Conservation (phyloP, 345 rosid species). For the Geranium rotundifolium region DNA sequence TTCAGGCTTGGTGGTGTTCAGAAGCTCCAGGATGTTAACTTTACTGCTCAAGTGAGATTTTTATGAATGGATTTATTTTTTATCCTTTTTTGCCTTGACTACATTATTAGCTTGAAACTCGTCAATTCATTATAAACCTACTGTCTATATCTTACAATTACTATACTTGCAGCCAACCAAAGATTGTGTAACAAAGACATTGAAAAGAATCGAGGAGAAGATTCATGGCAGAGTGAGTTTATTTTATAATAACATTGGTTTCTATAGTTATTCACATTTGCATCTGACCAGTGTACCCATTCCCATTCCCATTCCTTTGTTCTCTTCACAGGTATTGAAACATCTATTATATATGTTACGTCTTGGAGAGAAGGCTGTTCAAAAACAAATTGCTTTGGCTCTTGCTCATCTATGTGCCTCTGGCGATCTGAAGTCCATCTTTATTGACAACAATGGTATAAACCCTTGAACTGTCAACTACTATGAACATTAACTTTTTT, state of each 20-base stretch:
- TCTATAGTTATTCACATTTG: too few species aligned
- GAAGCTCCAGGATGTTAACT: constrained; percentile 58
- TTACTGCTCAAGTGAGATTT: constrained; percentile 39
- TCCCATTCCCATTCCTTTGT: too few species aligned
- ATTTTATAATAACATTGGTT: too few species aligned
- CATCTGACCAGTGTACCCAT: constrained; percentile 2
- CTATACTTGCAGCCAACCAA: constrained; percentile 69
- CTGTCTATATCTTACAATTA: too few species aligned
- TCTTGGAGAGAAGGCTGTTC: constrained; percentile 68
- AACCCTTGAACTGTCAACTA: constrained; percentile 1
- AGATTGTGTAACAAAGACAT: constrained; percentile 92
- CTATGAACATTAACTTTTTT: neutral
- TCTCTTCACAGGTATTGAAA: constrained; percentile 48
- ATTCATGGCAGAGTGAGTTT: constrained; percentile 83
- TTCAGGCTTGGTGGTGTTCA: constrained; percentile 44
- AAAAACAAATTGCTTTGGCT: constrained; percentile 79
- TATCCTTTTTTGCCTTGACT: neutral
- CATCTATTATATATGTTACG: constrained; percentile 84
- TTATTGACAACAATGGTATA: constrained; percentile 73
- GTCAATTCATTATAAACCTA: neutral
- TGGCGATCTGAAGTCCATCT: constrained; percentile 73
- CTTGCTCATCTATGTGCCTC: constrained; percentile 92
- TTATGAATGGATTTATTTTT: neutral
- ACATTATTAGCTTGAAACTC: neutral
- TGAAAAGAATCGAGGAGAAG: constrained; percentile 96